phyloP scores from a whole-genome alignment of 345 rosid genomes.

The Populus deltoides region DNA sequence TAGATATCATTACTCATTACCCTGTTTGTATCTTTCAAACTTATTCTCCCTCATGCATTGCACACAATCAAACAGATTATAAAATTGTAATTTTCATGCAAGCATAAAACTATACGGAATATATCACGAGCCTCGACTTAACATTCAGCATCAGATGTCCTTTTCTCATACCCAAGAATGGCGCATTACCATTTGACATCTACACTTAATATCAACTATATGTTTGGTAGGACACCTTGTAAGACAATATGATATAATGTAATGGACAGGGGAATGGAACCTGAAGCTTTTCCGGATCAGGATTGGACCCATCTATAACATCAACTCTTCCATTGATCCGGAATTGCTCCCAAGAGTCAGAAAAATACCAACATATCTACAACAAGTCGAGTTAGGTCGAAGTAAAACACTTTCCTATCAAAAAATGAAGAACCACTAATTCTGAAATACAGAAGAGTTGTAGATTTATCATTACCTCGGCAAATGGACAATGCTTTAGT shows the following conservation, averaged over 20 bases:
- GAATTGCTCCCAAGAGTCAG: constrained; percentile 90
- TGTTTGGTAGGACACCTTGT: not conserved
- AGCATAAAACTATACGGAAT: not conserved
- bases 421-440: not conserved
- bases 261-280: constrained; percentile 21
- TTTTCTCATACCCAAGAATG: not conserved
- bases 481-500: constrained; percentile 67
- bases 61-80: not conserved
- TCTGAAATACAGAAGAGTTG: not conserved
- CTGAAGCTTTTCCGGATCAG: constrained; percentile 64
- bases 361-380: constrained; percentile 84
- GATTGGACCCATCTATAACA: constrained; percentile 60
- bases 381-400: not conserved
- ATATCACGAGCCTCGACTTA: not conserved
- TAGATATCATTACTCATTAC: not conserved
- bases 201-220: not conserved
- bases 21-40: not conserved
- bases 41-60: not conserved
- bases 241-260: not conserved
- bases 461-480: constrained; percentile 53
- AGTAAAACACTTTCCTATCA: not conserved
- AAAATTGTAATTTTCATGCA: not conserved
- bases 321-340: constrained; percentile 76
- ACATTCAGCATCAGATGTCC: not conserved
- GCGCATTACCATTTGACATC: not conserved